Conservation (phyloP, 2,329 filamentous ascomycete genomes). For the Tetracladium maxilliforme region DNA sequence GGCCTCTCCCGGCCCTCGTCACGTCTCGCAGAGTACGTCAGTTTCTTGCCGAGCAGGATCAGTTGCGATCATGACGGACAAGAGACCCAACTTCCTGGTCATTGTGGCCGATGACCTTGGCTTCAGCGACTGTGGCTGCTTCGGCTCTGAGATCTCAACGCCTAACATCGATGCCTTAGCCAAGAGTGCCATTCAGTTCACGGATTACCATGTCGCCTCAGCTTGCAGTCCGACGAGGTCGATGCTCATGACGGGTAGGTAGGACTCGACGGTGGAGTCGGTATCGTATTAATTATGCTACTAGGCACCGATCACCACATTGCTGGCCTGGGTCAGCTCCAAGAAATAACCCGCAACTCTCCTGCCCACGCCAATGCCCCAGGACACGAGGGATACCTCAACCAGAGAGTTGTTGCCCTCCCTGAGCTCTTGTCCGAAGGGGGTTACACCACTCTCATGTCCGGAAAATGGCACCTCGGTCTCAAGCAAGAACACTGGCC, state of each 20-base stretch:
- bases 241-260: slow-evolving; percentile 55
- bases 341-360: too few relatives aligned
- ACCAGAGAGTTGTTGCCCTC: slow-evolving; percentile 40
- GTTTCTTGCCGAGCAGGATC: too few relatives aligned
- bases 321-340: slow-evolving; percentile 40
- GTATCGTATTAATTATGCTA: too few relatives aligned
- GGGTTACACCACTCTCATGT: slow-evolving; percentile 45
- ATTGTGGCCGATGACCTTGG: slow-evolving; percentile 45
- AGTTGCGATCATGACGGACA: background rate
- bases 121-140: slow-evolving; percentile 42
- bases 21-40: too few relatives aligned
- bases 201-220: slow-evolving; percentile 48
- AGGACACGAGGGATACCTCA: slow-evolving; percentile 49
- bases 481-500: slow-evolving; percentile 40
- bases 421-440: slow-evolving; percentile 42
- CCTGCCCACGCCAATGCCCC: too few relatives aligned
- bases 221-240: slow-evolving; percentile 50
- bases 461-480: slow-evolving; percentile 50
- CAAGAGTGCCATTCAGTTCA: slow-evolving; percentile 38
- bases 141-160: slow-evolving; percentile 44
- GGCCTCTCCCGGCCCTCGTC: too few relatives aligned
- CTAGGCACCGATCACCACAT: slow-evolving; percentile 48
- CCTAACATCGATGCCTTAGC: slow-evolving; percentile 41
- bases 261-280: too few relatives aligned
- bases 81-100: slow-evolving; percentile 42